A percentile compares a stretch with the other conserved stretches of the same genome.
Conservation (phyloP, 176 grass and related monocot genomes). For the Elymus sibiricus region DNA sequence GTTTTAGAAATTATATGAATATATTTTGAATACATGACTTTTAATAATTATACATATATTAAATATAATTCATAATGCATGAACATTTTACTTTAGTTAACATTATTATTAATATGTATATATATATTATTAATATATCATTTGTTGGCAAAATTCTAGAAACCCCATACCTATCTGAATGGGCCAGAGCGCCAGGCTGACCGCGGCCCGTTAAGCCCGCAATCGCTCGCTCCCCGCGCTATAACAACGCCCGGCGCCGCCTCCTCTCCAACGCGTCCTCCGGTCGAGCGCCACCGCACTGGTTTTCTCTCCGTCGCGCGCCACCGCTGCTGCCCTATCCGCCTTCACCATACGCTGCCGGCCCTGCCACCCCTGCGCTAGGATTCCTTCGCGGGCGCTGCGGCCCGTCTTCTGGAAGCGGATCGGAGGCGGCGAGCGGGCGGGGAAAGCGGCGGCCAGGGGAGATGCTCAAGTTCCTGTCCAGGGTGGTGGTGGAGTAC, state of each 20-base stretch:
- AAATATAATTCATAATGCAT: no score
- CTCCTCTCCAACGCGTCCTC: background rate
- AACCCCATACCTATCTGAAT: background rate
- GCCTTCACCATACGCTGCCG: background rate
- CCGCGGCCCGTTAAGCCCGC: background rate
- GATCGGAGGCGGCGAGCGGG: background rate
- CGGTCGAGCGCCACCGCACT: background rate
- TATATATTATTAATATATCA: no score
- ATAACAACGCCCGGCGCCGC: background rate
- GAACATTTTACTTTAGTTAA: no score
- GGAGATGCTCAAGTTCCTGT: constrained; percentile 83
- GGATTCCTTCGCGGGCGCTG: background rate
- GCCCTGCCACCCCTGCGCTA: background rate
- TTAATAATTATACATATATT: no score
- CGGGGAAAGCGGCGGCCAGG: background rate
- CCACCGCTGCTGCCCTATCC: background rate
- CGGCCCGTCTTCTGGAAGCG: background rate
- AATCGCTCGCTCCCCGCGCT: background rate
- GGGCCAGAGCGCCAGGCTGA: background rate
- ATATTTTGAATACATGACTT: no score
- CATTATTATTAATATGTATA: no score
- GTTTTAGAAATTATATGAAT: no score
- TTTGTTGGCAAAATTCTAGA: no score
- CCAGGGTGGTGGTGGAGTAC: constrained; percentile 86
- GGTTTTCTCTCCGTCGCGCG: background rate